phyloP scores from a whole-genome alignment of 371 early-diverging fungal species.

The Chytridiales sp. region DNA sequence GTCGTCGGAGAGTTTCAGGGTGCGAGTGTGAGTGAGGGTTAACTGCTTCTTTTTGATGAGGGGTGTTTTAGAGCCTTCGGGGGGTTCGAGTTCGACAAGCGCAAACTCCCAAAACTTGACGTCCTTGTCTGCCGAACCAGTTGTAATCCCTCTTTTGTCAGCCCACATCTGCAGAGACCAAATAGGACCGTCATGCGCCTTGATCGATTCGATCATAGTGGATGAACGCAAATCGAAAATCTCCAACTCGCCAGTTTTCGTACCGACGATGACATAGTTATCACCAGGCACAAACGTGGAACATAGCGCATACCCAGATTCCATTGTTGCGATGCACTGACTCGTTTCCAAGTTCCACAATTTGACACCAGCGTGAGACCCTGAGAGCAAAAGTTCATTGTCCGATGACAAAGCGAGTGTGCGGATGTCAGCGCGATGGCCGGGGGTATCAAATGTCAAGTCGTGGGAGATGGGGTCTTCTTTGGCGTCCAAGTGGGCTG shows the following conservation, averaged over 20 bases:
- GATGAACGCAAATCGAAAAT: constrained; percentile 84
- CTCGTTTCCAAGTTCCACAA: constrained; percentile 85
- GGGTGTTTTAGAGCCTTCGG: not conserved
- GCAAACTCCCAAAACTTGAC: constrained; percentile 96
- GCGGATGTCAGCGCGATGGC: constrained; percentile 91
- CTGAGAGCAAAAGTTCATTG: constrained; percentile 81
- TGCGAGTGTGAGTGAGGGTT: constrained; percentile 81
- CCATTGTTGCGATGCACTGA: constrained; percentile 82
- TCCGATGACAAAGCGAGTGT: constrained; percentile 81
- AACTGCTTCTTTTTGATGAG: constrained; percentile 3
- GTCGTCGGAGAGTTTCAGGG: constrained; percentile 91
- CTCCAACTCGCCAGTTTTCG: constrained; percentile 85
- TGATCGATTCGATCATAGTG: constrained; percentile 73
- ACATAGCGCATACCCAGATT: constrained; percentile 82
- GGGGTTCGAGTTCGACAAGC: constrained; percentile 19
- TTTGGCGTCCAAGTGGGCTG: constrained; percentile 29
- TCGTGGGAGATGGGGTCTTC: constrained; percentile 35
- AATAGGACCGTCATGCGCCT: constrained; percentile 86
- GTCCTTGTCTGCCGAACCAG: constrained; percentile 91
- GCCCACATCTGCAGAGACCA: constrained; percentile 86
- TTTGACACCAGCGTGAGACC: constrained; percentile 75
- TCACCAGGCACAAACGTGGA: constrained; percentile 89
- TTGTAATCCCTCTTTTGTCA: constrained; percentile 83
- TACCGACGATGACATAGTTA: constrained; percentile 85
- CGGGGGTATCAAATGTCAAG: constrained; percentile 74